Base-by-base conservation (phyloP, 2,329 filamentous ascomycete species). In the Aspergillus neotritici region DNA sequence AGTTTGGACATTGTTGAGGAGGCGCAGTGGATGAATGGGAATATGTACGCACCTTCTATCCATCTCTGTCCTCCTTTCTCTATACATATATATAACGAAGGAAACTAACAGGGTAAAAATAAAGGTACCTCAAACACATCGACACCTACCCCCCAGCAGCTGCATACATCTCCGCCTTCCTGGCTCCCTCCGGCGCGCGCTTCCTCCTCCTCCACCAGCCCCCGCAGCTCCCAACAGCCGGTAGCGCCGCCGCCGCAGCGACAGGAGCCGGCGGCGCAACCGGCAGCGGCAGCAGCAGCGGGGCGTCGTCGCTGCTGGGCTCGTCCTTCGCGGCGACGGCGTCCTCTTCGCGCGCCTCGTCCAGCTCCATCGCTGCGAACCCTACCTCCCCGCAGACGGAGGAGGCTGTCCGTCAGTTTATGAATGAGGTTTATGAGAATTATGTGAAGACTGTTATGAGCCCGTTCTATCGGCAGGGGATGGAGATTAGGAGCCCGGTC, bases 361-460 rank as follows among this genome's bases (percentile, higher is more conserved):
- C 79, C 48, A 83, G 84, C n/a, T 82, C 82, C 32, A 84, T 88
- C 45, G 84, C 81, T 43, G 83, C 84, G 53, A 96, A 95, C 65
- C 91, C 91, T 0, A 91, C 84, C 3, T 86, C 84, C 46, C 84
- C 88, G 5, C 87, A 91, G 63, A 94, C 91, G 4, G 93, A 98
- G 70, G 93, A 98, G 71, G 91, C 93, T 4, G 86, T 97, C 56
- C 83, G 88, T 63, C 87, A 87, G 68, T 98, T 97, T 72, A 95
- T 98, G 72, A 77, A 79, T 12, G 93, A 98, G 63, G 86, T 96
- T 10, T 97, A 96, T 70, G 93, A 98, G 70, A 88, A 83, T 55
- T 98, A 91, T 84, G 80, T 95, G 52, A 98, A 98, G 76, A 87
- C 90, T 10, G 82, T 90, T 45, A 97, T 98, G 93, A 97, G 82